Evolutionary conservation across 1,284 basidiomycete genomes (phyloP), one percentile per base, ranked within the genome.

Genomic region (Trichosporon inkin): DNA sequence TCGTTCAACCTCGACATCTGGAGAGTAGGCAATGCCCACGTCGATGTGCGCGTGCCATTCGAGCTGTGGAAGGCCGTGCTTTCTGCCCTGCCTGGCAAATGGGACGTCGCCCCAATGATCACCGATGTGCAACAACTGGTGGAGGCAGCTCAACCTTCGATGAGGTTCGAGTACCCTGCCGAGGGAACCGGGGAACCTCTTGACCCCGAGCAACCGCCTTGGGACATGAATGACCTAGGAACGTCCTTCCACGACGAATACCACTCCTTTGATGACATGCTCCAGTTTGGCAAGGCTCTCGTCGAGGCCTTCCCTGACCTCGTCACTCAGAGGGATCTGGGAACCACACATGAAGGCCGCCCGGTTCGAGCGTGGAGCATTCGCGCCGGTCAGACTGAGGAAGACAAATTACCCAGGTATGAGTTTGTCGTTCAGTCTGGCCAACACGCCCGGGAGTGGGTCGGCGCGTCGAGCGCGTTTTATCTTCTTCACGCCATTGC

Each of bases 361-460:
- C 66, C 67, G 16, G 71, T 72, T 57, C 62, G 69, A 41, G 72
- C 73, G 2, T 71, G 71, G 68, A 67, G 61, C 36, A 61, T 69
- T 49, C 49, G 58, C 10, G 38, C 53, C 22, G 28, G 55, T 40
- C 39, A 62, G 57, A 53, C 58, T 34, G 41, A 58, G 24, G 60
- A 38, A 11, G 55, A 61, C 40, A 40, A 58, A 3, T 39, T 56
- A 10, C 52, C 59, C 53, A 53, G 56, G 47, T 55, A 68, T 53
- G 78, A 86, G 14, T 84, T 91, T 67, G 83, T 90, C n/a, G 80
- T 91, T 47, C 80, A 84, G 6, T 87, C 87, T 10, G 87, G 88
- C 0, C 88, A 89, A 70, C 90, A 92, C 74, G 88, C 88, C 20
- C 81, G 89, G 41, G 89, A 91, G 86, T 93, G 90, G 90, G 84